These are phyloP conservation scores for Aureobasidium sp. DNA, from an alignment of 2,329 filamentous ascomycete genomes.

Conservation along the genomic window DNA sequence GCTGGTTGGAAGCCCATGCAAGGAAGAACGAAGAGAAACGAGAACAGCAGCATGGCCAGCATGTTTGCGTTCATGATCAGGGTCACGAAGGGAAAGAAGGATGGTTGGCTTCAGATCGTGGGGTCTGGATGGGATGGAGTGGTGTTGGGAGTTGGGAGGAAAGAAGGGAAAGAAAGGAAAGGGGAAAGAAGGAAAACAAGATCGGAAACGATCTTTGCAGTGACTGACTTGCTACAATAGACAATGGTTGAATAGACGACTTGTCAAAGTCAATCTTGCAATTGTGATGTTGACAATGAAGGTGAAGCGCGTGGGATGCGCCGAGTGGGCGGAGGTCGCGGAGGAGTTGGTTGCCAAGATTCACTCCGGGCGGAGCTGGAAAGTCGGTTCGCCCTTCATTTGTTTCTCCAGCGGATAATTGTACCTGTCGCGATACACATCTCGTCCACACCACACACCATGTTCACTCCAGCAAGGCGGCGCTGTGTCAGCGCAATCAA, in stretches of 20 bases:
- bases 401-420: not conserved
- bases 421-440: not conserved
- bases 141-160: not conserved
- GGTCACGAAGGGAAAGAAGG: not conserved
- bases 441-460: conserved; percentile 28
- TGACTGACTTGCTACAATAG: not conserved
- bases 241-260: not conserved
- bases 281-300: not conserved
- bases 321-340: not conserved
- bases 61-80: conserved; percentile 5
- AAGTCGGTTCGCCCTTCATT: not conserved
- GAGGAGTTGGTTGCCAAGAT: not conserved
- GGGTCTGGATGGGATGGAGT: not conserved
- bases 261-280: not conserved
- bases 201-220: not conserved
- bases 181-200: not conserved
- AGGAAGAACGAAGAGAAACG: not conserved
- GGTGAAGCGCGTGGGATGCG: not conserved
- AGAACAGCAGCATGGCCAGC: not conserved
- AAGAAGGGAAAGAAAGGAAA: not conserved
- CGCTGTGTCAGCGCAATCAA: conserved; percentile 38
- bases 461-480: conserved; percentile 58
- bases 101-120: conserved; percentile 1
- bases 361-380: not conserved
- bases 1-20: conserved; percentile 13